Conservation (phyloP, 768 basidiomycete genomes). For the Rhizopogon vesiculosus region DNA sequence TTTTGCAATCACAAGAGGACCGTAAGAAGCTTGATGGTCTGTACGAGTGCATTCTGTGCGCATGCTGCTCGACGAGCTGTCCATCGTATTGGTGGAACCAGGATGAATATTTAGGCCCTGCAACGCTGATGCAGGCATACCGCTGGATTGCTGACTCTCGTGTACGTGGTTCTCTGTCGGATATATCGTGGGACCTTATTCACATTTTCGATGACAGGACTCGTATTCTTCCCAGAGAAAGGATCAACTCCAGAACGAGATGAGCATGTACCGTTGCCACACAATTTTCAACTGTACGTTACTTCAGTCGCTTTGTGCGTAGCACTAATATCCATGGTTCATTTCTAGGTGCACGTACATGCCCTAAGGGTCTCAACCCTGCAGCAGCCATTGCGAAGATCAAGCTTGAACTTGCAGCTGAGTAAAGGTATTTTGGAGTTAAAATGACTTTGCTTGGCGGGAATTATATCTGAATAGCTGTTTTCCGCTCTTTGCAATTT, state of each 20-base stretch:
- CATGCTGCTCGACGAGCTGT: slow-evolving; percentile 97
- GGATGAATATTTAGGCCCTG: slow-evolving; percentile 96
- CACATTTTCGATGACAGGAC: slow-evolving; percentile 46
- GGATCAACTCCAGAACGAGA: slow-evolving; percentile 90
- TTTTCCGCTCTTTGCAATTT: too few species aligned
- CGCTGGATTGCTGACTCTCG: slow-evolving; percentile 97
- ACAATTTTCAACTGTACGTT: slow-evolving; percentile 93
- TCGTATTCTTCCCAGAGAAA: slow-evolving; percentile 72
- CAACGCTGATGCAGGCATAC: slow-evolving; percentile 94
- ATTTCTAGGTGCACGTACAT: slow-evolving; percentile 73
- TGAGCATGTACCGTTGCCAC: slow-evolving; percentile 97
- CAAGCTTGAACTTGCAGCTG: slow-evolving; percentile 83
- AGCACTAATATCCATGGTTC: too few species aligned
- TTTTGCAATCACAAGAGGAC: slow-evolving; percentile 86
- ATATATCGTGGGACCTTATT: background rate
- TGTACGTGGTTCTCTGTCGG: slow-evolving; percentile 37
- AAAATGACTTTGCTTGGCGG: too few species aligned
- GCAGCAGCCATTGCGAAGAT: slow-evolving; percentile 90
- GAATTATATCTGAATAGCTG: too few species aligned
- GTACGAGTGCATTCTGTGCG: slow-evolving; percentile 96
- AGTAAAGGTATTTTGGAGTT: slow-evolving; percentile 31
- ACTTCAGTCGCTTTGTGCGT: too few species aligned
- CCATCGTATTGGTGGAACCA: slow-evolving; percentile 99
- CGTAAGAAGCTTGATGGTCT: slow-evolving; percentile 94
- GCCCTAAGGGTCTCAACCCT: slow-evolving; percentile 94